Base-by-base conservation (phyloP, 2,329 filamentous ascomycete species). In the Nannizziopsis barbatae region DNA sequence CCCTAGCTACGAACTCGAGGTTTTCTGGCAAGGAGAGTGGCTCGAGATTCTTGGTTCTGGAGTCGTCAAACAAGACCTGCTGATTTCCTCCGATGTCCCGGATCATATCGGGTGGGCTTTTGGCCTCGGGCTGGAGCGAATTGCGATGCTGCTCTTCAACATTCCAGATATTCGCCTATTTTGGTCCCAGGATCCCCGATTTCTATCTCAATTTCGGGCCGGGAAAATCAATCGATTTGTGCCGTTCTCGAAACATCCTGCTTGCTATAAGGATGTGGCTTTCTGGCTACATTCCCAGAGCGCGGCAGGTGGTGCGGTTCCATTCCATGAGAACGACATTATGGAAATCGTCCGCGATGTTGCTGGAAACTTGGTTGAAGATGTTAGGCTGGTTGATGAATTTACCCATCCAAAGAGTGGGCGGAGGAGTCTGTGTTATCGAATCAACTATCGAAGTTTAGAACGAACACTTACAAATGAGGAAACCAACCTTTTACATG, bases 81-180 rank as follows among this genome's bases (percentile, higher is more conserved):
- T 92, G 52, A 77, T 78, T 64, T 81, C 85, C 47, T 88, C 90
- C 0, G 83, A 80, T 43, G 80, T 87, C 40, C 80, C 84, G 2
- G 71, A 78, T 48, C 80, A 86, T 60, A 67, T 94, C 2, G 90
- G 89, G 4, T 98, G 92, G 92, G 92, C 92, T 0, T 98, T 96
- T 67, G 92, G 92, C 32, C 74, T 96, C 14, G 92, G 92, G 2
- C 76, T 98, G 22, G 92, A 98, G 66, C 80, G 92, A 52, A 90
- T 98, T 54, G 90, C 92, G 52, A 98, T 98, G 92, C 77, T 98
- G 32, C 78, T 98, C 18, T 98, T 95, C 72, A 83, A 86, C 51
- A 94, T 98, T 51, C 87, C 89, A 0, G 92, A 98, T 62, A 98
- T 98, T 57, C 83, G 92, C 10, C 79, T 96, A 3, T 96, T 98